Evolutionary conservation across 345 rosid genomes (phyloP), one percentile per base, ranked within the genome.

Genomic region (Clausena lansium): DNA sequence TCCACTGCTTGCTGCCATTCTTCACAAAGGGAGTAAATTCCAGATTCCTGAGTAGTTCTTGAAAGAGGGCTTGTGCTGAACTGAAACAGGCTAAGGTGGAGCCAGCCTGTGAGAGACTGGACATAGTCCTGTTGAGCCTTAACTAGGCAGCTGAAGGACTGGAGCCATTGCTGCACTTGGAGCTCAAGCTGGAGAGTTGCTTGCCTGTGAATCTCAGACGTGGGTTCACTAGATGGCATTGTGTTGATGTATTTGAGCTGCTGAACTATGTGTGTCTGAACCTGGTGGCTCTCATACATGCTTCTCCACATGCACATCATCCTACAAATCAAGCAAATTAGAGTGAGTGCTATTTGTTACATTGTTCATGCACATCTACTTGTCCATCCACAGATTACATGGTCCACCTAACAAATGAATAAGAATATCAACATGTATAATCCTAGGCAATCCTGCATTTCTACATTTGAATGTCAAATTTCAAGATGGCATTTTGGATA

Each of bases 261-360:
- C 84, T 92, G 97, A 79, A 92, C 99, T 30, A 96, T 96, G 87
- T 92, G 98, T 0, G 89, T 93, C 76, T 96, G 99, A 81, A 93
- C 99, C 79, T 96, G 99, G 79, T 96, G 99, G 77, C 93, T 89
- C 87, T 96, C 98, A 30, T 96, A 96, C 99, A 91, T 96, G 89
- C 95, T 87, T 86, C 97, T 96, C 99, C 99, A 96, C 99, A 96
- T 96, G 83, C 93, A 85, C 97, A 92, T 96, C 81, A 87, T 79
- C 67, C 99, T 95, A 78, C 77, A 84, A 71, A 77, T 30, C 52
- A 64, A 61, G 38, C 50, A 62, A 58, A 27, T 52, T 75, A 33
- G 30, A 27, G 60, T 36, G 3, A 55, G 27, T 52, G 24, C 22
- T 20, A 75, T 9, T 63, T 14, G 47, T 58, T 35, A 30, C 33